A percentile compares a stretch with the other conserved stretches of the same genome.
Evolutionary conservation across 2,329 filamentous ascomycete species (phyloP).

Genomic region (Fusarium redolens): DNA sequence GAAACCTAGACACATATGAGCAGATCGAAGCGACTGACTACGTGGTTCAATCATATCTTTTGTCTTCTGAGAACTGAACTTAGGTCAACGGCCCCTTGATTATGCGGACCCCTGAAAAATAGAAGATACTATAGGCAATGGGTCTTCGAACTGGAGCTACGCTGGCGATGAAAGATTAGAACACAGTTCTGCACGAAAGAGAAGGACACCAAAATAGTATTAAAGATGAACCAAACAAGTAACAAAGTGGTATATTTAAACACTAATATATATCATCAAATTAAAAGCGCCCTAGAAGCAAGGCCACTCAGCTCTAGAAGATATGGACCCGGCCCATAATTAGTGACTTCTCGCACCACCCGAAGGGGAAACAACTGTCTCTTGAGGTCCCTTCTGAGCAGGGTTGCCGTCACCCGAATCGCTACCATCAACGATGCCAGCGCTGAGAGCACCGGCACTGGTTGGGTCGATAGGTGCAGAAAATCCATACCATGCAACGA

Average conservation of each 20-base stretch:
- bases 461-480: slow-evolving; percentile 27
- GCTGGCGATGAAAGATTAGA: too few relatives aligned
- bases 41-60: not conserved
- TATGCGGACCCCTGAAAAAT: not conserved
- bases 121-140: not conserved
- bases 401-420: slow-evolving; percentile 21
- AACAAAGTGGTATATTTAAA: slow-evolving; percentile 23
- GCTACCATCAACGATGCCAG: slow-evolving; percentile 32
- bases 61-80: not conserved
- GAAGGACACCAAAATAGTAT: not conserved
- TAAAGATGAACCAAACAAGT: not conserved
- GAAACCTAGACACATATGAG: not conserved
- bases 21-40: not conserved
- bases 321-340: not conserved
- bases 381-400: slow-evolving; percentile 23
- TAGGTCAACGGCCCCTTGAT: not conserved
- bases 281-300: not conserved
- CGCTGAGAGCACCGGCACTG: slow-evolving; percentile 24
- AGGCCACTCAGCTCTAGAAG: not conserved
- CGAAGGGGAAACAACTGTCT: slow-evolving; percentile 17
- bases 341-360: slow-evolving; percentile 15
- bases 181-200: not conserved
- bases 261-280: not conserved
- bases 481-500: slow-evolving; percentile 74
- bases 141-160: not conserved